Evolutionary conservation across 2,329 filamentous ascomycete species (phyloP).

Genomic region (Mycosphaerella arachidis): DNA sequence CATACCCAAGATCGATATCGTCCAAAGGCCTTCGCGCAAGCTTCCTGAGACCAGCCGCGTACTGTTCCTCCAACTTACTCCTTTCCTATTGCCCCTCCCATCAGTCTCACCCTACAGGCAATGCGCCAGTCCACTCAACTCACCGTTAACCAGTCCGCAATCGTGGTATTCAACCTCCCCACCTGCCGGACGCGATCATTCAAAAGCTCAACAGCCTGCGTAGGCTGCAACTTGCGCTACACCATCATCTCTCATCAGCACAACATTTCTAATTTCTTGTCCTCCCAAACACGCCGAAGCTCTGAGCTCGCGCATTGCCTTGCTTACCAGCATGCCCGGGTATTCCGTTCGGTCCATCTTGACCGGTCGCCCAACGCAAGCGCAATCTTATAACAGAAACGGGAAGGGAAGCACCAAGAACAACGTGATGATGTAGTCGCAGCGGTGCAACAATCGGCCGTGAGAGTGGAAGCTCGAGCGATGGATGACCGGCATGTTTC

Average conservation of each 20-base stretch:
- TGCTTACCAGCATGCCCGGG: conserved; percentile 83
- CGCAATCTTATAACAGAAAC: background rate
- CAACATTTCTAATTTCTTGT: background rate
- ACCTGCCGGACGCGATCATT: conserved; percentile 86
- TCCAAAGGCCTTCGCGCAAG: conserved; percentile 57
- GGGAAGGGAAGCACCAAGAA: background rate
- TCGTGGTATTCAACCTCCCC: conserved; percentile 77
- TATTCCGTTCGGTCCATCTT: conserved; percentile 80
- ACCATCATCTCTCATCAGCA: conserved; percentile 1
- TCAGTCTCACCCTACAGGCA: conserved; percentile 5
- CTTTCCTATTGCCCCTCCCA: conserved; percentile 63
- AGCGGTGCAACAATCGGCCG: background rate
- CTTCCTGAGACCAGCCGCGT: conserved; percentile 76
- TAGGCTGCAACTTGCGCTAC: conserved; percentile 74
- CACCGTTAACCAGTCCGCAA: conserved; percentile 97
- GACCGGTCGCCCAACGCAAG: background rate
- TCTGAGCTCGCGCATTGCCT: background rate
- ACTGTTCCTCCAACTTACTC: conserved; percentile 83
- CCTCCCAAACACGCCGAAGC: background rate
- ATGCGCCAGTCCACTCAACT: conserved; percentile 42
- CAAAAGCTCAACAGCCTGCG: conserved; percentile 74
- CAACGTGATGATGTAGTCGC: background rate
- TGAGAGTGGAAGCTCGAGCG: background rate
- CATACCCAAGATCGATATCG: conserved; percentile 78
- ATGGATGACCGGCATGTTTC: background rate